Evolutionary conservation across 2,329 filamentous ascomycete genomes (phyloP).

Genomic region (Lecanosticta acicola): DNA sequence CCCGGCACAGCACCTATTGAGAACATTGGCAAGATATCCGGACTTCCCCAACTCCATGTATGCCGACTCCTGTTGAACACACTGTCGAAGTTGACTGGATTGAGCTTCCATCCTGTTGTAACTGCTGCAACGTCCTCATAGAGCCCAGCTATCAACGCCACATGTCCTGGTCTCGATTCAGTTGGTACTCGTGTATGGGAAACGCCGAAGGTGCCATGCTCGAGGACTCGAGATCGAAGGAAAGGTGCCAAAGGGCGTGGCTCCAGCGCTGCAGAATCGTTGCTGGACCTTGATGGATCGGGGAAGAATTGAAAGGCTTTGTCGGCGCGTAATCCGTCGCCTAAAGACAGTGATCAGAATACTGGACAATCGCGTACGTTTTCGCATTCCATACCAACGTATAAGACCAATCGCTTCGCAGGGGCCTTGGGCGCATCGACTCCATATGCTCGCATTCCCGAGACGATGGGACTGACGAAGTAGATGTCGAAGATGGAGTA

Average conservation of each 20-base stretch:
- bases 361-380: not conserved
- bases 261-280: slow-evolving; percentile 54
- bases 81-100: slow-evolving; percentile 96
- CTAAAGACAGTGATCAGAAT: slow-evolving; percentile 34
- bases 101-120: slow-evolving; percentile 96
- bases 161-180: slow-evolving; percentile 92
- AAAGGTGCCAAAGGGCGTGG: slow-evolving; percentile 84
- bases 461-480: slow-evolving; percentile 95
- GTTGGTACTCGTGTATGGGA: slow-evolving; percentile 96
- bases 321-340: slow-evolving; percentile 90
- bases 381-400: slow-evolving; percentile 65
- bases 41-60: slow-evolving; percentile 99
- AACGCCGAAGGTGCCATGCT: slow-evolving; percentile 91
- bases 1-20: slow-evolving; percentile 84
- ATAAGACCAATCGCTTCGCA: slow-evolving; percentile 83
- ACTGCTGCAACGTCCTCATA: slow-evolving; percentile 98
- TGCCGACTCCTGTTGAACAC: slow-evolving; percentile 95
- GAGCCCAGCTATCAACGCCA: slow-evolving; percentile 89
- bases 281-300: slow-evolving; percentile 64
- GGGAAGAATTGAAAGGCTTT: slow-evolving; percentile 94
- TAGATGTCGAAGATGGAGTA: slow-evolving; percentile 98
- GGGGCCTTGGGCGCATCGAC: slow-evolving; percentile 67
- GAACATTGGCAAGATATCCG: slow-evolving; percentile 97
- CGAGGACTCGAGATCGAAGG: slow-evolving; percentile 78
- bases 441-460: slow-evolving; percentile 80